Evolutionary conservation across 495 filamentous ascomycete genomes (phyloP), one percentile per base, ranked within the genome.

Genomic region (Letharia lupina): DNA sequence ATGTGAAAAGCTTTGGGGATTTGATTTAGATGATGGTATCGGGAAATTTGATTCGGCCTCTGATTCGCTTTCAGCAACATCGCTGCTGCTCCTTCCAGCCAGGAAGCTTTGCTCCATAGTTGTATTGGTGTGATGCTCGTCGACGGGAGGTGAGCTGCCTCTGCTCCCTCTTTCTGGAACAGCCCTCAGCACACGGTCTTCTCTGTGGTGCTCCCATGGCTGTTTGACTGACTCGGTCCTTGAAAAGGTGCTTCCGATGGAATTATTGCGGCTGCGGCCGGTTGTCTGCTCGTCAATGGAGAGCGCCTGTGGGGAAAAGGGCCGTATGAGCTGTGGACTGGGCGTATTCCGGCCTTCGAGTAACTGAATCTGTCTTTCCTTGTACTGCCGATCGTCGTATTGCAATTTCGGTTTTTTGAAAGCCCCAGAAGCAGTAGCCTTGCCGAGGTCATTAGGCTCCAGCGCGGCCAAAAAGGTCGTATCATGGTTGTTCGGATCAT

Each of bases 331-430:
- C 56, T 70, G 65, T 50, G 70, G 70, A 40, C 68, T 69, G 45
- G 74, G 77, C 1, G 75, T 81, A 67, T 75, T 84, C 72, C 75
- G 81, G 33, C 87, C 89, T 72, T 89, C 84, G 62, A 91, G 89
- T 76, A 94, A 82, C 71, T 89, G 87, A 42, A 89, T 74, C 69
- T 95, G 90, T 42, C 92, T 86, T 69, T 92, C 87, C 12, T 88
- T 84, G 65, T 93, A 96, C 69, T 90, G 89, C 47, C 88, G 84
- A 70, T 96, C 92, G 69, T 94, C 89, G 63, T 92, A 96, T 12
- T 83, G 79, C 50, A 87, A 83, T 31, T 74, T 77, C 3, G 92
- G 90, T 68, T 91, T 91, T 63, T 92, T 87, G 77, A 96, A 96
- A 2, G 91, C 81, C 20, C 90, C 90, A 75, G 91, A 81, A 7